Base-by-base conservation (phyloP, 2,329 filamentous ascomycete genomes). In the Kalaharituber pfeilii region DNA sequence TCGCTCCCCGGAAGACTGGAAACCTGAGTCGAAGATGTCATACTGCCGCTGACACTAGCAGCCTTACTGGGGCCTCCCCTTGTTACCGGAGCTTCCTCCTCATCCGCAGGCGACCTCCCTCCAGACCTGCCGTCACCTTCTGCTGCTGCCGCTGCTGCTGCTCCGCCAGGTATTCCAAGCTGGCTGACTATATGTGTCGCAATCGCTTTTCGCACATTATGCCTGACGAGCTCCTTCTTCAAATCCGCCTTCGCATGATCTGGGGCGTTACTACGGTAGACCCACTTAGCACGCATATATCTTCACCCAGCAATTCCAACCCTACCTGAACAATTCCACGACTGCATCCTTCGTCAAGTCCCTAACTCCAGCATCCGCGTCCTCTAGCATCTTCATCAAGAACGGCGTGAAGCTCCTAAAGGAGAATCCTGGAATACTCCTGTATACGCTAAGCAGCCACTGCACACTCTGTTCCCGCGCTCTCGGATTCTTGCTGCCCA, bases 191-290 rank as follows among this genome's bases (percentile, higher is more conserved):
- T 91, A 59, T 83, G 82, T 54, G 81, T 77, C 58, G 85, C 82
- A 64, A 94, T 95, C 13, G 86, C 82, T 58, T 86, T 86, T 44
- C 89, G 79, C 50, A 96, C 86, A 64, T 86, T 86, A 67, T 84
- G 84, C 64, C 79, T 80, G 66, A 84, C 82, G 56, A 96, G 73
- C 68, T 94, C 86, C 65, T 79, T 83, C 70, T 91, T 91, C 29
- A 96, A 72, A 65, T 95, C 88, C 1, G 83, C 83, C 67, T 94
- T 94, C 50, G 88, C 89, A 54, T 80, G 75, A 60, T 84, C 82
- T 15, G 87, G 84, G 0, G 86, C 87, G 64, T 78, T 80, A 60
- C 83, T 86, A 52, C 39, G 47, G 26, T n/a, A n/a, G n/a, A n/a
- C n/a, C n/a, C n/a, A n/a, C n/a, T n/a, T n/a, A n/a, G n/a, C n/a